Conservation (phyloP, 2,329 filamentous ascomycete genomes). For the Parascedosporium putredinis region DNA sequence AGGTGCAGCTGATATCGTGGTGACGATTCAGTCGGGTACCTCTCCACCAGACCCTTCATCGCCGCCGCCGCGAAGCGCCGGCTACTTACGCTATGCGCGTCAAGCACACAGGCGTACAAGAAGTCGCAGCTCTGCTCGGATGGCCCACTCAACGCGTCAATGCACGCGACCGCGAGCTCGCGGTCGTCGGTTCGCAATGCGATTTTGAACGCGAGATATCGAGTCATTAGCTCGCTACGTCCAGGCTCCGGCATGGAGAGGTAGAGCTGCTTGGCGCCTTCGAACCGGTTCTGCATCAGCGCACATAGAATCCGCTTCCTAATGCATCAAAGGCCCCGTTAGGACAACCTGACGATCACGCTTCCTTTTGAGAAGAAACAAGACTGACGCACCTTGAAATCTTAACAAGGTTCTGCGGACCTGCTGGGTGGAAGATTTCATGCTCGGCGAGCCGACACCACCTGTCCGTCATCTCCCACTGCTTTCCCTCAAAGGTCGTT, state of each 20-base stretch:
- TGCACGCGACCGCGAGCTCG: constrained; percentile 50
- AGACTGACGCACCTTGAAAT: constrained; percentile 46
- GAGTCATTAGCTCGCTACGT: constrained; percentile 53
- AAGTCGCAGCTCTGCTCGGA: constrained; percentile 44
- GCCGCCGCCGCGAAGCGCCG: constrained; percentile 40
- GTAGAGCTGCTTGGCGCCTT: constrained; percentile 43
- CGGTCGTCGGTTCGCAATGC: constrained; percentile 49
- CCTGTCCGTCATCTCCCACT: constrained; percentile 43
- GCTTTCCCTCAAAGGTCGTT: constrained; percentile 37
- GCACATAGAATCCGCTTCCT: constrained; percentile 68
- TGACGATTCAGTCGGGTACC: constrained; percentile 14
- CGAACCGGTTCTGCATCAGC: constrained; percentile 45
- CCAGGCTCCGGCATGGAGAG: constrained; percentile 46
- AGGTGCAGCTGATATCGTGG: constrained; percentile 21
- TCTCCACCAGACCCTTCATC: constrained; percentile 23
- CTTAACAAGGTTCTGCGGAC: constrained; percentile 56
- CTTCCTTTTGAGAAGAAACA: neutral
- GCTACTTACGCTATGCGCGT: constrained; percentile 58
- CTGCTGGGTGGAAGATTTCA: constrained; percentile 52
- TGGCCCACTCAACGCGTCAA: constrained; percentile 47
- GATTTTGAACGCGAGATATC: constrained; percentile 67
- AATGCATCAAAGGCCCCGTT: constrained; percentile 11
- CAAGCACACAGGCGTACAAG: constrained; percentile 70
- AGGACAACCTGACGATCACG: constrained; percentile 13
- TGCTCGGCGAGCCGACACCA: constrained; percentile 69